Evolutionary conservation across 192 early-diverging fungal genomes (phyloP), one percentile per base, ranked within the genome.

Genomic region (Linnemannia zychae): DNA sequence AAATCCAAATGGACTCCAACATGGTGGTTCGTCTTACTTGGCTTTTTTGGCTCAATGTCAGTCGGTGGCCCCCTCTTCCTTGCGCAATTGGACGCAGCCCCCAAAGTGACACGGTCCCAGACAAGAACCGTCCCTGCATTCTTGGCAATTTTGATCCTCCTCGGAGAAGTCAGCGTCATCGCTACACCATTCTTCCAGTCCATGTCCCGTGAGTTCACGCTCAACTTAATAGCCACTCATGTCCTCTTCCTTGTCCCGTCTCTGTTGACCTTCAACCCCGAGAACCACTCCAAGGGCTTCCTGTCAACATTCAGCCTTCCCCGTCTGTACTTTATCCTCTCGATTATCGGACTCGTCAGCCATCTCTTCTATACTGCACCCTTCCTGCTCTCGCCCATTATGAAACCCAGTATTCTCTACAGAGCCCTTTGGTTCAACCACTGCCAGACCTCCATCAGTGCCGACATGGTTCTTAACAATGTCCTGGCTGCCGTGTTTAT

Each of bases 1-100:
- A 47, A 31, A 50, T 1, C 63, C 44, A 74, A 33, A 37, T 85
- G 83, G 83, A 85, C 83, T 17, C 83, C 83, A 7, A 85, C 83
- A 12, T 79, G 83, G 83, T 85, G 83, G 83, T 85, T 85, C 37
- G 83, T 85, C 34, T 49, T 85, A 2, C 49, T 85, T n/a, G 83
- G 83, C 22, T 85, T 85, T 63, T 85, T 85, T 63, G 83, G 83
- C 28, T 76, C 74, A 63, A 85, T 85, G 83, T 85, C 83, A 18
- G 83, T 85, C 22, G 83, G 83, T 38, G 83, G 83, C 1, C 83
- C 83, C 13, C 70, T 85, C 28, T 85, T 85, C 65, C 69, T 85
- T 0, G 83, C 83, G 17, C 83, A 85, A 47, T 71, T 85, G 11
- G 83, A 79, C 18, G 50, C 83, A 3, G 49, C 24, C 7, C 67